Conservation (phyloP, 805 yeast species). For the Candida lessepsii region DNA sequence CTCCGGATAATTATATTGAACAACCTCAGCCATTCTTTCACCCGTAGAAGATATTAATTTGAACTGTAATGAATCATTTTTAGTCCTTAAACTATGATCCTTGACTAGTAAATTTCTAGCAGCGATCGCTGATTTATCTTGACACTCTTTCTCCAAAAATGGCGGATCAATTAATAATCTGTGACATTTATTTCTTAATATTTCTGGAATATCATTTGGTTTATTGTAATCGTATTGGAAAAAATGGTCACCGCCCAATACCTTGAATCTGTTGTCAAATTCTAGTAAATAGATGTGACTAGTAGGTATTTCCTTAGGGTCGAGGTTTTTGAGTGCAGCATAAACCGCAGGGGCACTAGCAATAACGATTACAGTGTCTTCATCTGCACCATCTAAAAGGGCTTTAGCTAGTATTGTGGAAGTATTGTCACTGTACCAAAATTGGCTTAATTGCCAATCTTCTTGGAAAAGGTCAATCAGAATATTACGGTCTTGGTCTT, state of each 20-base stretch:
- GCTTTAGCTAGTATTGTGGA: slow-evolving; percentile 69
- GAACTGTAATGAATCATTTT: slow-evolving; percentile 39
- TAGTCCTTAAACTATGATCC: slow-evolving; percentile 39
- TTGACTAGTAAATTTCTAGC: slow-evolving; percentile 56
- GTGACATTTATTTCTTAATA: slow-evolving; percentile 61
- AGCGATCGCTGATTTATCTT: slow-evolving; percentile 52
- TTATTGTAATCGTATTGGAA: slow-evolving; percentile 71
- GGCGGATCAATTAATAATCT: slow-evolving; percentile 85
- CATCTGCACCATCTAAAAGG: slow-evolving; percentile 72
- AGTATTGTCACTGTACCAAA: slow-evolving; percentile 81
- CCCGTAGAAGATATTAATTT: slow-evolving; percentile 81
- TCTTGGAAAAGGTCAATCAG: slow-evolving; percentile 78
- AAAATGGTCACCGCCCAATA: slow-evolving; percentile 71
- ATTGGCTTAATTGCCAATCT: slow-evolving; percentile 93
- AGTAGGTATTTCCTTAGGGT: slow-evolving; percentile 55
- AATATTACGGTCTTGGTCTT: slow-evolving; percentile 21
- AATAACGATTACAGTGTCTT: slow-evolving; percentile 66
- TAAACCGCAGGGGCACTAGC: slow-evolving; percentile 92
- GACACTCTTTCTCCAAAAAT: slow-evolving; percentile 79
- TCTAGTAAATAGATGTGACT: slow-evolving; percentile 73
- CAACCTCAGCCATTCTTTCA: slow-evolving; percentile 75
- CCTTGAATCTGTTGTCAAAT: slow-evolving; percentile 71
- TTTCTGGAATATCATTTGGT: slow-evolving; percentile 61
- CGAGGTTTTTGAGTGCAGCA: slow-evolving; percentile 64
- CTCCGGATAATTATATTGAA: slow-evolving; percentile 61